Evolutionary conservation across 805 yeast genomes (phyloP).

Genomic region (Metschnikowia proteae): DNA sequence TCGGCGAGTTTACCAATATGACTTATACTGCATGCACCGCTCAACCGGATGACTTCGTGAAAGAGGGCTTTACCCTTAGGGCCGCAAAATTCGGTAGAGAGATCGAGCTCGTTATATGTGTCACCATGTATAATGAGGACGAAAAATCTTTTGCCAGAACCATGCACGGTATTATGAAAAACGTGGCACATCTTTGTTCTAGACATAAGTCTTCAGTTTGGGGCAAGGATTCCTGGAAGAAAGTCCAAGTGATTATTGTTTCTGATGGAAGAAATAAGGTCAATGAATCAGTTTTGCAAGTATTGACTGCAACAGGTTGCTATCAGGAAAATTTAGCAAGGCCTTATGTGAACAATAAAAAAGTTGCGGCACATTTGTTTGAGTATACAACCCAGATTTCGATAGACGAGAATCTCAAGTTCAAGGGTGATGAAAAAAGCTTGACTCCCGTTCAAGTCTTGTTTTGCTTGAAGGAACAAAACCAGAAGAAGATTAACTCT

Average conservation of each 20-base stretch:
- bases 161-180: slow-evolving; percentile 89
- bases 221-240: slow-evolving; percentile 98
- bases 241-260: slow-evolving; percentile 85
- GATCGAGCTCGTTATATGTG: slow-evolving; percentile 85
- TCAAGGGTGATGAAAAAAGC: slow-evolving; percentile 85
- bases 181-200: slow-evolving; percentile 80
- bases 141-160: slow-evolving; percentile 88
- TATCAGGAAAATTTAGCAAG: slow-evolving; percentile 97
- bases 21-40: slow-evolving; percentile 96
- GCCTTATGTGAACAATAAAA: slow-evolving; percentile 85
- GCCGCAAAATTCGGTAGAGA: slow-evolving; percentile 85
- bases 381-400: slow-evolving; percentile 96
- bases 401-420: slow-evolving; percentile 81
- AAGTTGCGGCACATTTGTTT: slow-evolving; percentile 89
- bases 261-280: slow-evolving; percentile 94
- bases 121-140: slow-evolving; percentile 97
- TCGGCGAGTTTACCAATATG: slow-evolving; percentile 93
- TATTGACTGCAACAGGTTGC: slow-evolving; percentile 90
- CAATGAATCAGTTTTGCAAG: slow-evolving; percentile 77
- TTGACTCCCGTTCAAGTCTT: slow-evolving; percentile 92
- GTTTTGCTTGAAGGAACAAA: slow-evolving; percentile 88
- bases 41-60: slow-evolving; percentile 80
- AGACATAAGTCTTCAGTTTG: slow-evolving; percentile 81
- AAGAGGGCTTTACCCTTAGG: slow-evolving; percentile 79
- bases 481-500: slow-evolving; percentile 90